Conservation (phyloP, 2,329 filamentous ascomycete species). For the Dothistroma septosporum region DNA sequence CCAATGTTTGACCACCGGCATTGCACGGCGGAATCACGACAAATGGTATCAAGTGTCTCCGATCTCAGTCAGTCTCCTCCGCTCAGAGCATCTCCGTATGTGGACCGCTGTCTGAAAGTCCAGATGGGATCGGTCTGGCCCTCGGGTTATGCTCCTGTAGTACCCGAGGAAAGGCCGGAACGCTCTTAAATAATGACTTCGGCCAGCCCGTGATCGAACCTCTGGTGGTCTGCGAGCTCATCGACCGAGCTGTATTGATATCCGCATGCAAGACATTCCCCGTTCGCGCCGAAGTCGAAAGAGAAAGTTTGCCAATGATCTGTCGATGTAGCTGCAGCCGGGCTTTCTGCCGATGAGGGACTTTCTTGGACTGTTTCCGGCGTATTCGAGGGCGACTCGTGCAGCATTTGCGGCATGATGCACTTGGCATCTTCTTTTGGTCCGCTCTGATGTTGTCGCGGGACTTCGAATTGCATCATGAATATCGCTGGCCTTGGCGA, state of each 20-base stretch:
- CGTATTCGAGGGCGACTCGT: constrained; percentile 9
- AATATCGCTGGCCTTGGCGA: not conserved
- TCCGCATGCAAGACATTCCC: constrained; percentile 22
- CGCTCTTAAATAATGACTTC: constrained; percentile 20
- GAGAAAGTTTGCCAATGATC: constrained; percentile 14
- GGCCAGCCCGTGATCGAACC: constrained; percentile 20
- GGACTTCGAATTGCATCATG: not conserved
- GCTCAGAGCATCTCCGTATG: too few species aligned
- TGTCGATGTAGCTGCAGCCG: constrained; percentile 12
- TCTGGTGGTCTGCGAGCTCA: constrained; percentile 23
- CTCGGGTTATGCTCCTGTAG: constrained; percentile 4
- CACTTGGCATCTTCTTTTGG: not conserved
- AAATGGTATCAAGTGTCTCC: too few species aligned
- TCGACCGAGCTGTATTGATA: constrained; percentile 24
- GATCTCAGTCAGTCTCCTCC: too few species aligned
- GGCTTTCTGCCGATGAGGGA: constrained; percentile 6
- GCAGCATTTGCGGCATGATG: constrained; percentile 3
- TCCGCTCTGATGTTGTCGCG: not conserved
- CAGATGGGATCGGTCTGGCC: not conserved
- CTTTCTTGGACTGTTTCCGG: constrained; percentile 7
- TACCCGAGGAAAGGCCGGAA: constrained; percentile 7
- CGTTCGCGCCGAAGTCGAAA: constrained; percentile 10
- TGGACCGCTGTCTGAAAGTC: not conserved
- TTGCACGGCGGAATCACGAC: too few species aligned
- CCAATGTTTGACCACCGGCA: too few species aligned